A percentile compares a stretch with the other conserved stretches of the same genome.
phyloP scores from a whole-genome alignment of 805 yeast genomes.

The Saturnispora sanitii region DNA sequence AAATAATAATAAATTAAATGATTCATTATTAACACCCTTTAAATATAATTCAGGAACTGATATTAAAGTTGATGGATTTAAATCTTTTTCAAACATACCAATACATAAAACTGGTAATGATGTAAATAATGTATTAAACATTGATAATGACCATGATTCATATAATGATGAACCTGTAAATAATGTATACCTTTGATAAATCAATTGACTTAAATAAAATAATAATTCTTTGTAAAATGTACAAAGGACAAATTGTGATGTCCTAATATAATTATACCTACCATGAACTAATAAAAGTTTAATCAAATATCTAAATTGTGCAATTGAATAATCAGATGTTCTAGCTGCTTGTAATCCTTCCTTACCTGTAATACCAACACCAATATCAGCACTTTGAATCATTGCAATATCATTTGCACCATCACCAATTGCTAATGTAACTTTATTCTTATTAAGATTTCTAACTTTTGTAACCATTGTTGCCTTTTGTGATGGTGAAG shows the following conservation, averaged over 20 bases:
- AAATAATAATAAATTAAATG: slow-evolving; percentile 63
- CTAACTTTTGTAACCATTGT: slow-evolving; percentile 78
- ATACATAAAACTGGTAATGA: slow-evolving; percentile 83
- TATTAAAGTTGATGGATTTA: slow-evolving; percentile 75
- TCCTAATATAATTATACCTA: slow-evolving; percentile 85
- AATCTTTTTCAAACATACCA: slow-evolving; percentile 93
- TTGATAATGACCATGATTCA: slow-evolving; percentile 93
- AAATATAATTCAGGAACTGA: slow-evolving; percentile 88
- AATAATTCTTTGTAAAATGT: slow-evolving; percentile 92
- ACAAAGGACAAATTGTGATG: slow-evolving; percentile 82
- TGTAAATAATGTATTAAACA: slow-evolving; percentile 95
- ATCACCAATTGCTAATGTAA: slow-evolving; percentile 94
- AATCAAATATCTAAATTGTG: slow-evolving; percentile 77
- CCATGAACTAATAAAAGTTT: slow-evolving; percentile 90
- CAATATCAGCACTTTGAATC: slow-evolving; percentile 98
- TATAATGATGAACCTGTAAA: slow-evolving; percentile 90
- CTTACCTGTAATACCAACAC: slow-evolving; percentile 93
- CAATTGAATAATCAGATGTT: slow-evolving; percentile 89
- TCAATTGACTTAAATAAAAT: slow-evolving; percentile 80
- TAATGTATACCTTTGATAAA: slow-evolving; percentile 76
- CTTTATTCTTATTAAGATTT: slow-evolving; percentile 51
- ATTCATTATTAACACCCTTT: slow-evolving; percentile 63
- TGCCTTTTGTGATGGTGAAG: slow-evolving; percentile 95
- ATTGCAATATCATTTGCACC: slow-evolving; percentile 99
- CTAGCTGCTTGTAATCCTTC: slow-evolving; percentile 97